Evolutionary conservation across 441 rosid species (phyloP).

Genomic region (Oxalis stricta): DNA sequence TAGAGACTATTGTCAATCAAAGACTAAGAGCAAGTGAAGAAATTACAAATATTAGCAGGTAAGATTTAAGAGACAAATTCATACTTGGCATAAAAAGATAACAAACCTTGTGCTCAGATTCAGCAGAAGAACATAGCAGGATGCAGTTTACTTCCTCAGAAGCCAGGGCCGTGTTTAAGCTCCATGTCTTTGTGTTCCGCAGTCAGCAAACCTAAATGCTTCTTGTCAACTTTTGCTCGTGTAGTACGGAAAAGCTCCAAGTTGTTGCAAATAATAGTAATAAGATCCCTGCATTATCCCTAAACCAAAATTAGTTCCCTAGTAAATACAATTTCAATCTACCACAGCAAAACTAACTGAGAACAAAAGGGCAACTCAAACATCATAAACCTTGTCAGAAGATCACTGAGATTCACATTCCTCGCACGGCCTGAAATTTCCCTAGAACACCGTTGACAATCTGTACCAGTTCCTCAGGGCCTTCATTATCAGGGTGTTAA

Average conservation of each 20-base stretch:
- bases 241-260: conserved; percentile 75
- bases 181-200: conserved; percentile 58
- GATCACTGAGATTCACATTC: conserved; percentile 73
- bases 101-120: conserved; percentile 89
- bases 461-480: conserved; percentile 79
- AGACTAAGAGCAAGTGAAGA: no score
- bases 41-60: no score
- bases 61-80: no score
- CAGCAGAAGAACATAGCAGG: conserved; percentile 91
- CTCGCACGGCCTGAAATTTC: conserved; percentile 71
- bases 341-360: not conserved
- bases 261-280: conserved; percentile 55
- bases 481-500: conserved; percentile 79
- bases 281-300: conserved; percentile 81
- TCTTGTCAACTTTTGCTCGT: conserved; percentile 64
- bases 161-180: no score
- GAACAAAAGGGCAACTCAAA: conserved; percentile 6
- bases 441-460: conserved; percentile 63
- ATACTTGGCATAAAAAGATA: conserved; percentile 2
- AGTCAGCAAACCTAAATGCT: conserved; percentile 27
- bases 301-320: conserved; percentile 23
- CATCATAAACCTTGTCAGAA: conserved; percentile 60
- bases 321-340: conserved; percentile 3
- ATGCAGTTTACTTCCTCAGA: no score
- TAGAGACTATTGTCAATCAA: conserved; percentile 8